phyloP scores from a whole-genome alignment of 73 alveolate genomes.

The Paramecium octaurelia region DNA sequence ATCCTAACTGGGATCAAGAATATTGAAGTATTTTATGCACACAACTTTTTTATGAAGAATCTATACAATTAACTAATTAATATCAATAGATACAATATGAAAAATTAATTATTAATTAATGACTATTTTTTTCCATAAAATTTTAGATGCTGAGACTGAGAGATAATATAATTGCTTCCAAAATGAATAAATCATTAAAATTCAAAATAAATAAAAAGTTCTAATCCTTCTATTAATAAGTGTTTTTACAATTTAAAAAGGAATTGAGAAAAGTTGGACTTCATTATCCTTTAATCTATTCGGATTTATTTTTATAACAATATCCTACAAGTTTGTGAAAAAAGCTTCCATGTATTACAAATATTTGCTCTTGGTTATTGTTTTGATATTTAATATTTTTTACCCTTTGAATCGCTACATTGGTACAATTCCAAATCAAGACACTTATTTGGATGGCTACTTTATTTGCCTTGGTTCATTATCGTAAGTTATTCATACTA shows the following conservation, averaged over 20 bases:
- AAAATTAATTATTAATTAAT: background rate
- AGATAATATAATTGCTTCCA: background rate
- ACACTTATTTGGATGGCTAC: background rate
- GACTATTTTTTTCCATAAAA: background rate
- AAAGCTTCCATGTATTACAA: background rate
- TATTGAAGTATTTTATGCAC: slow-evolving; percentile 16
- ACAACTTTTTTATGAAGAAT: background rate
- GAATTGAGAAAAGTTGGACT: background rate
- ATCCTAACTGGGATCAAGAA: slow-evolving; percentile 62
- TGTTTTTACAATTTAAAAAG: background rate
- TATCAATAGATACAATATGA: background rate
- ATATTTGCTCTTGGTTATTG: background rate
- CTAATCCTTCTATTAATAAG: background rate
- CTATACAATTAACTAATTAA: background rate
- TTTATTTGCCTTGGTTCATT: background rate
- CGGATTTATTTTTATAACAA: background rate
- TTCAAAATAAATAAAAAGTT: background rate
- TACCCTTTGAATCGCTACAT: background rate
- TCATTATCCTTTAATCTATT: background rate
- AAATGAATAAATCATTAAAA: background rate
- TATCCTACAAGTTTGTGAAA: background rate
- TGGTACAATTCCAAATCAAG: background rate
- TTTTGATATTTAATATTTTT: background rate
- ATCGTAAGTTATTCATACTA: background rate
- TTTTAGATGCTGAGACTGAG: background rate